phyloP scores from a whole-genome alignment of 805 yeast species.

The Tanozyma kutaoensis region DNA sequence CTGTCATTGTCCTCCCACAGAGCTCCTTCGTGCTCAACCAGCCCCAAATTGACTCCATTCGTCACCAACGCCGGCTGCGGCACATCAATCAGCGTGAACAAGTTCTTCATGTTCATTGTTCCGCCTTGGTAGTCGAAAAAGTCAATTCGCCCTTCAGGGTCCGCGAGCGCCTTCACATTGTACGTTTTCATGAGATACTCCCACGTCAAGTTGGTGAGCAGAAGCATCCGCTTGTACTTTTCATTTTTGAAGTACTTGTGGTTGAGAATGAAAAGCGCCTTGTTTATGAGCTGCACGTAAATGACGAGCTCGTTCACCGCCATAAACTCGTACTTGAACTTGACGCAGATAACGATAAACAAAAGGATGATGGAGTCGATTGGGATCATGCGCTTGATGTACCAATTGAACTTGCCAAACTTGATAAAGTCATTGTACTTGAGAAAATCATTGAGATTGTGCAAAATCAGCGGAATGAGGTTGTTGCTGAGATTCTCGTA shows the following conservation, averaged over 20 bases:
- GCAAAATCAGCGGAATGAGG: slow-evolving; percentile 42
- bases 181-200: slow-evolving; percentile 25
- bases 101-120: slow-evolving; percentile 23
- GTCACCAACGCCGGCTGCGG: slow-evolving; percentile 20
- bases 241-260: slow-evolving; percentile 33
- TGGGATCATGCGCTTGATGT: slow-evolving; percentile 46
- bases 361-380: slow-evolving; percentile 42
- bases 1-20: neutral
- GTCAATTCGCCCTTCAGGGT: slow-evolving; percentile 10
- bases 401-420: slow-evolving; percentile 47
- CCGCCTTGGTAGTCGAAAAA: slow-evolving; percentile 29
- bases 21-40: neutral
- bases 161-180: slow-evolving; percentile 8
- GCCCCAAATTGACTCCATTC: slow-evolving; percentile 2
- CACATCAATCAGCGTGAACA: slow-evolving; percentile 28
- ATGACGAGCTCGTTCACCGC: slow-evolving; percentile 20
- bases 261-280: slow-evolving; percentile 27
- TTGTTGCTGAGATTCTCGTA: slow-evolving; percentile 40
- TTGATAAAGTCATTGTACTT: slow-evolving; percentile 38
- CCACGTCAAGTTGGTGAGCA: slow-evolving; percentile 29
- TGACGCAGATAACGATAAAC: slow-evolving; percentile 38
- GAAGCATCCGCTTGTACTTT: slow-evolving; percentile 30
- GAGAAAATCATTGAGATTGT: slow-evolving; percentile 41
- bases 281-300: slow-evolving; percentile 26
- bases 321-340: slow-evolving; percentile 29